Conservation (phyloP, 2,329 filamentous ascomycete species). For the Exophiala aquamarina region DNA sequence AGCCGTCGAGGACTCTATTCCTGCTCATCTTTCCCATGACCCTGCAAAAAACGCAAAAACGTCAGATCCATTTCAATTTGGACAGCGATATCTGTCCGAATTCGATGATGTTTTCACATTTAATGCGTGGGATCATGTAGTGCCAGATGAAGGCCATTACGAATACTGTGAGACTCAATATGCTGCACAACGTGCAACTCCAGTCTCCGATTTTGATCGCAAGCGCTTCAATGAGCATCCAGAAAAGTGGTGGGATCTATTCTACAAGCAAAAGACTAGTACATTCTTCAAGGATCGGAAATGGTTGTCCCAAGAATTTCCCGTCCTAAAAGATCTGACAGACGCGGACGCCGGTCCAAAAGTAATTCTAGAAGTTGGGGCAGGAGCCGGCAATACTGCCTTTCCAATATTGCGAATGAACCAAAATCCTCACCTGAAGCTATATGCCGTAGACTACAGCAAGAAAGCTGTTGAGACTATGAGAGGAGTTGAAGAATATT, state of each 20-base stretch:
- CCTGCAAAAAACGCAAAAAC: conserved; percentile 77
- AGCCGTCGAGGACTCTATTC: conserved; percentile 31
- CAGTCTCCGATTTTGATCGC: conserved; percentile 92
- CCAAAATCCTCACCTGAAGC: conserved; percentile 74
- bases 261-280: conserved; percentile 95
- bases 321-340: conserved; percentile 76
- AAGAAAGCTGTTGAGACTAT: conserved; percentile 95
- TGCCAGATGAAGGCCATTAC: conserved; percentile 84
- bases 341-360: conserved; percentile 66
- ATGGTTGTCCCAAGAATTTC: conserved; percentile 96
- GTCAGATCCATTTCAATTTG: conserved; percentile 92
- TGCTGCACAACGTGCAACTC: conserved; percentile 76
- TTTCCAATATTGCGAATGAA: conserved; percentile 87
- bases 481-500: conserved; percentile 74
- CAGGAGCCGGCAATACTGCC: conserved; percentile 93
- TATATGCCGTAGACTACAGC: conserved; percentile 96
- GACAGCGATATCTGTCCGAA: conserved; percentile 79
- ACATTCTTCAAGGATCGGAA: conserved; percentile 99
- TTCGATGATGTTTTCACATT: conserved; percentile 83
- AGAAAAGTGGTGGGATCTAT: conserved; percentile 96
- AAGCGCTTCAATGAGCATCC: conserved; percentile 84
- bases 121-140: conserved; percentile 98
- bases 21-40: conserved; percentile 69
- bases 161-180: conserved; percentile 84
- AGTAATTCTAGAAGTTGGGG: conserved; percentile 84